Conservation (phyloP, 495 filamentous ascomycete species). For the Elaphomyces granulatus region DNA sequence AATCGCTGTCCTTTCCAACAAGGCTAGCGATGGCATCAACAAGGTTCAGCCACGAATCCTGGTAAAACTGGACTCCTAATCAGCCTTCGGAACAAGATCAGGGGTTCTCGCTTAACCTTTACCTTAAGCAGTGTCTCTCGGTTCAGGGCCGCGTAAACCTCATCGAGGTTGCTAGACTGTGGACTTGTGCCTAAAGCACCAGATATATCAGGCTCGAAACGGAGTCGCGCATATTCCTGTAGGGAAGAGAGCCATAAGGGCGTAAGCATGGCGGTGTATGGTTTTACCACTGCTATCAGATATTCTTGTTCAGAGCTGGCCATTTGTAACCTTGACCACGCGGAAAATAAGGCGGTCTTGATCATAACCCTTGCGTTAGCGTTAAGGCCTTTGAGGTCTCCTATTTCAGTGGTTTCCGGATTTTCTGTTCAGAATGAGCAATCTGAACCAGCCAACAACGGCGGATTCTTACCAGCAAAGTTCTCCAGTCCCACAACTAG, state of each 20-base stretch:
- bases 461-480: slow-evolving; percentile 47
- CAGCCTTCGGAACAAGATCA: slow-evolving; percentile 6
- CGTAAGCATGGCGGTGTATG: slow-evolving; percentile 75
- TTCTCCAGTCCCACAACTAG: slow-evolving; percentile 85
- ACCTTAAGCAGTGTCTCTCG: slow-evolving; percentile 77
- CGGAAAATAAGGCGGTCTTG: slow-evolving; percentile 90
- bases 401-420: slow-evolving; percentile 70
- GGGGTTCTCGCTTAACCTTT: slow-evolving; percentile 1
- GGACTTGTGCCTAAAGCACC: slow-evolving; percentile 58
- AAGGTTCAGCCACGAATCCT: slow-evolving; percentile 91
- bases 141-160: slow-evolving; percentile 86
- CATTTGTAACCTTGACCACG: slow-evolving; percentile 97
- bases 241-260: slow-evolving; percentile 89
- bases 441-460: neutral
- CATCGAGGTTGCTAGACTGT: slow-evolving; percentile 65
- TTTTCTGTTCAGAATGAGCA: slow-evolving; percentile 32
- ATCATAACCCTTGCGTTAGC: slow-evolving; percentile 98
- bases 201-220: slow-evolving; percentile 95
- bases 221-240: slow-evolving; percentile 80
- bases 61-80: slow-evolving; percentile 58
- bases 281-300: slow-evolving; percentile 74
- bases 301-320: slow-evolving; percentile 89
- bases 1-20: slow-evolving; percentile 92
- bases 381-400: slow-evolving; percentile 83
- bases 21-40: slow-evolving; percentile 96